Evolutionary conservation across 805 yeast species (phyloP), one percentile per base, ranked within the genome.

Genomic region (Wickerhamomyces rabaulensis): DNA sequence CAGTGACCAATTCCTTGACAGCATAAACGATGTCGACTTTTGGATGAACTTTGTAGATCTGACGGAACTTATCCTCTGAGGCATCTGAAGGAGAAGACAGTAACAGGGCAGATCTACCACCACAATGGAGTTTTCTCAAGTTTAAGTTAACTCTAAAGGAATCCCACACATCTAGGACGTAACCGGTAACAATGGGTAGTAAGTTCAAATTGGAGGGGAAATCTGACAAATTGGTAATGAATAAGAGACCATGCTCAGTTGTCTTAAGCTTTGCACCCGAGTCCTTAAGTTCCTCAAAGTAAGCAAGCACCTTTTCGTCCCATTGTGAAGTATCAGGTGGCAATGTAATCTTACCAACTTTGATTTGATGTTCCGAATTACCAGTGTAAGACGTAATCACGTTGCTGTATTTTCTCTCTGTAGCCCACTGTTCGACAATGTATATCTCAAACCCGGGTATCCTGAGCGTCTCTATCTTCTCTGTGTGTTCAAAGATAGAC

Each of bases 391-490:
- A 79, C 1, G 94, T 80, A 16, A 92, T 82, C 6, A 86, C 73
- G 1, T 84, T 74, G 22, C 87, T 81, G 12, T 80, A 68, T 38
- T 76, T 71, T 40, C 98, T 71, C 48, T 82, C 82, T 29, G 84
- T 74, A 3, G 87, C 84, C 99, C 99, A 94, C 64, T 92, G 97
- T 63, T 94, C 98, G 10, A 92, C 96, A 35, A 94, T 72, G 62
- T 94, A 94, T 15, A 87, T 77, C 64, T 94, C 98, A 61, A 85
- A 89, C 2, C 99, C 98, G 1, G 70, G 56, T 21, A 84, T 70
- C 9, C 65, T 67, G 5, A 80, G 64, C 45, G 71, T 74, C 40
- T 76, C 78, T 31, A 73, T 78, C 49, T 70, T 64, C 42, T 69
- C 74, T 41, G 63, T 61, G 13, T 65, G 56, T 48, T 70, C 65